These are phyloP conservation scores for Phytopythium vexans DNA, from an alignment of 352 stramenopile genomes.

Conservation along the genomic window DNA sequence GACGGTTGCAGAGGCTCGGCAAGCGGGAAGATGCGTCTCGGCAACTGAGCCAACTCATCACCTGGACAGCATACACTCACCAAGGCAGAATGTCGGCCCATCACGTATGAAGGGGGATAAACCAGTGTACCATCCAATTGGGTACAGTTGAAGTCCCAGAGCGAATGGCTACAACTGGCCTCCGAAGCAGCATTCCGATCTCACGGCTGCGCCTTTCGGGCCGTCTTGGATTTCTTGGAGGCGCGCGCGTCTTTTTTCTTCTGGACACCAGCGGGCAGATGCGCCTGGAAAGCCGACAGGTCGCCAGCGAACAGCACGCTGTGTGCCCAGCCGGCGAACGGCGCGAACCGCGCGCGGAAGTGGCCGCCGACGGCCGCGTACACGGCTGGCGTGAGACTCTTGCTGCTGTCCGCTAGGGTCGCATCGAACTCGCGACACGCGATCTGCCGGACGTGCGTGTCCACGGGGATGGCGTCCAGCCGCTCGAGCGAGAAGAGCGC, in stretches of 20 bases:
- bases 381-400: conserved; percentile 81
- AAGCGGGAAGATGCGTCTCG: no score
- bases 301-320: conserved; percentile 59
- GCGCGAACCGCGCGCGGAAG: conserved; percentile 90
- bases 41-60: no score
- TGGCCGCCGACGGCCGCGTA: conserved; percentile 90
- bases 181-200: neutral
- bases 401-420: conserved; percentile 30
- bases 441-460: conserved; percentile 97
- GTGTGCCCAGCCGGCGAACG: conserved; percentile 92
- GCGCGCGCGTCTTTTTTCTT: conserved; percentile 8
- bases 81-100: no score
- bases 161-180: no score
- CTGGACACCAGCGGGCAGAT: conserved; percentile 16
- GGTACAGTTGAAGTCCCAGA: no score
- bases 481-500: conserved; percentile 95
- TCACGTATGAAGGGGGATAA: no score
- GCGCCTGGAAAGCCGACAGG: conserved; percentile 33
- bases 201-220: neutral
- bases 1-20: neutral
- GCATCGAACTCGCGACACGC: conserved; percentile 82
- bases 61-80: no score
- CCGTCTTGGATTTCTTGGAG: neutral
- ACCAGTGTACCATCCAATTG: no score
- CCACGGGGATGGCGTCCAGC: conserved; percentile 92